Base-by-base conservation (phyloP, 176 grass and related monocot species). In the Aegilops speltoides region DNA sequence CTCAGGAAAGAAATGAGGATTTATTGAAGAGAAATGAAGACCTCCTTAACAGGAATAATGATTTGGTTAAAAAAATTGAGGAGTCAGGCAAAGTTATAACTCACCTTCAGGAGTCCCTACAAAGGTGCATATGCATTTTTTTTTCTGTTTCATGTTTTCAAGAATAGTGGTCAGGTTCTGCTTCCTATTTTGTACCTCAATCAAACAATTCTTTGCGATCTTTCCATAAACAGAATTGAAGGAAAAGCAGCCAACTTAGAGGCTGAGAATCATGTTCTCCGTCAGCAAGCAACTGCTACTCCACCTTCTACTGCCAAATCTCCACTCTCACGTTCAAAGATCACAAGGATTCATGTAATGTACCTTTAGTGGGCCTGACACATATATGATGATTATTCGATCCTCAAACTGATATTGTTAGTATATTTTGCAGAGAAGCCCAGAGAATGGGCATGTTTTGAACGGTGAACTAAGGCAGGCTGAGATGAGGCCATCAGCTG, bases 191-290 rank as follows among this genome's bases (percentile, higher is more conserved):
- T 88, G n/a, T 54, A 85, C 14, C 64, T 71, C n/a, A 68, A 28
- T 63, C 10, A 81, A 82, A 89, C 32, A 37, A 48, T 64, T 76
- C 19, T 82, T 73, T 78, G 48, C 7, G 31, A 82, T 82, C 59
- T 36, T 90, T 90, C 46, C 59, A 77, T 74, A 57, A 68, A 67
- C 65, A 95, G 93, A 62, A 77, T 95, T 54, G 88, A 95, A 88
- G 88, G 91, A 88, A 95, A 90, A 91, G 48, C 91, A 82, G 73
- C 78, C 26, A 90, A 90, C 85, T 79, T 94, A 88, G 93, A 98
- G 85, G 91, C 87, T 65, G 93, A 94, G 64, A 96, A 96, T 56
- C 88, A 92, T 80, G 48, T 90, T 50, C 88, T 96, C 63, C 96
- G 82, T 83, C 91, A 95, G 84, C 90, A 95, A 83, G 76, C 91